Base-by-base conservation (phyloP, 2,329 filamentous ascomycete species). In the Neophaeococcomyces aloes region DNA sequence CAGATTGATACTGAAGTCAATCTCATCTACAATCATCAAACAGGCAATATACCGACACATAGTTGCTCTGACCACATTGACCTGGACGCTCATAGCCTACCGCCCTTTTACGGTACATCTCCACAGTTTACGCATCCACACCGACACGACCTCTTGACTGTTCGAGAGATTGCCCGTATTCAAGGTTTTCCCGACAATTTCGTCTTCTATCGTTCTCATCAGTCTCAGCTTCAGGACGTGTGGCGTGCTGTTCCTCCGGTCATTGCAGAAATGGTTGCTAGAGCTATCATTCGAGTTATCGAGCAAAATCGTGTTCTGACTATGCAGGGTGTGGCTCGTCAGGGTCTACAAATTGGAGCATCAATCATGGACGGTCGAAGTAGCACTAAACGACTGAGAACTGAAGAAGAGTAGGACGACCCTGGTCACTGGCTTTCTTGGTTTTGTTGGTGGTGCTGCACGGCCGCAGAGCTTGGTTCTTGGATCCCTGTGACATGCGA, bases 101-200 rank as follows among this genome's bases (percentile, higher is more conserved):
- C 18, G 21, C n/a, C 23, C 17, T 14, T 15, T 10, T 17, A 41
- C 14, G 38, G 23, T 31, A 15, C 2, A 6, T 10, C 29, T 41
- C 14, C 21, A 11, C 21, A n/a, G 7, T 41, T 41, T 31, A 27
- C 23, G 10, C 23, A 27, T 27, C 5, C 30, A 52, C 45, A 21
- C n/a, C 35, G 48, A 19, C 7, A 36, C 3, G 47, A 50, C 34
- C 19, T 35, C 15, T 43, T 53, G 6, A 53, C 45, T 7, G 38
- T 51, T 8, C 47, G 51, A 3, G 51, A 53, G 29, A 32, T 51
- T 17, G 51, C 51, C 10, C 51, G 48, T 4, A 25, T 53, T 7
- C 45, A 51, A 30, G 51, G 51, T 5, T 46, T 53, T 38, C 42
- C 44, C 2, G 51, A 53, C 29, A 44, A 53, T 17, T 51, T 51